Base-by-base conservation (phyloP, 2,329 filamentous ascomycete genomes). In the Colletotrichum sp. region DNA sequence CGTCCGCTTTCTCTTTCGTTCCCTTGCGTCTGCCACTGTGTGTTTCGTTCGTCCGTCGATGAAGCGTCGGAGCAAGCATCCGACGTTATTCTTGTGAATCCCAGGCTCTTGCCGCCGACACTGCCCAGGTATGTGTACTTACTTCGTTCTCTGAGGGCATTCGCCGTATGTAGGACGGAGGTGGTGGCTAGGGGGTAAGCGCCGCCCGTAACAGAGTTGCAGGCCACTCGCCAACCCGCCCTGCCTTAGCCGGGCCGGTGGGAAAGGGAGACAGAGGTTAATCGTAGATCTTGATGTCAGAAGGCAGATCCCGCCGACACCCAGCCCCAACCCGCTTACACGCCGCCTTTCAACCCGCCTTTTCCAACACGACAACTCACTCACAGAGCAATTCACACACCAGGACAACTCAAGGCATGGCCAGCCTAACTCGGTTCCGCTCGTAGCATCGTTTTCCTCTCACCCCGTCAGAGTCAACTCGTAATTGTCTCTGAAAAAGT, bases 211-310 rank as follows among this genome's bases (percentile, higher is more conserved):
- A 36, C 16, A 48, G 39, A 27, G 63, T 66, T 32, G 36, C 44
- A 52, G 44, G 44, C 44, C 44, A 52, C 44, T 52, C 44, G 44
- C 44, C 44, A 52, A 52, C 44, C 44, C 32, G 25, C 36, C 55
- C 55, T 61, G 36, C 68, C 36, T 61, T 63, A 63, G 68, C 72
- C 72, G 72, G 68, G 48, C 72, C 72, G 72, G 61, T 63, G 68
- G 34, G 48, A 60, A 57, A 32, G 61, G 32, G 32, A 36, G 55
- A 69, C 61, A n/a, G 27, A 52, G 63, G 63, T 64, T 64, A 48
- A 63, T 48, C 57, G 36, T 48, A 61, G 36, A 67, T 75, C 61
- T 32, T 39, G 25, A 55, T 75, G 48, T 39, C 72, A 61, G 60
- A 60, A 44, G 55, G 57, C 57, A 70, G 68, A 70, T 63, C 68